These are phyloP conservation scores for Nakataea oryzae DNA, from an alignment of 2,329 filamentous ascomycete genomes.

Conservation along the genomic window DNA sequence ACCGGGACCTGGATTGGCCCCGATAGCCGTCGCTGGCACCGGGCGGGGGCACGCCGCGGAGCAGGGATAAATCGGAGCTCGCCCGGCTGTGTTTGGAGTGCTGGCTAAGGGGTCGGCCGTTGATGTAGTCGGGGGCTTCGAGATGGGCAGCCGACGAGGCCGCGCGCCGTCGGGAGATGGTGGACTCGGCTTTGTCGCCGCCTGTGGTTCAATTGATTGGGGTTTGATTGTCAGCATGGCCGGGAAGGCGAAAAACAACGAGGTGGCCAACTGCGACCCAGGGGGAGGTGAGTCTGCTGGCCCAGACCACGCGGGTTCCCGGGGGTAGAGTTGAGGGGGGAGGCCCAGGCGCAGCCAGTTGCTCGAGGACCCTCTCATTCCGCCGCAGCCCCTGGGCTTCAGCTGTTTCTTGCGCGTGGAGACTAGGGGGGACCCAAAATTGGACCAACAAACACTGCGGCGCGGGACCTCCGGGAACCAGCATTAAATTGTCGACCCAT, in stretches of 20 bases:
- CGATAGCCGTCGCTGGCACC: conserved; percentile 20
- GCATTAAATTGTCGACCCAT: background rate
- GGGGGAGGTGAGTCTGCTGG: background rate
- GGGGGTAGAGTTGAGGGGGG: background rate
- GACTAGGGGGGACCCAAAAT: background rate
- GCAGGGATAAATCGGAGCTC: conserved; percentile 58
- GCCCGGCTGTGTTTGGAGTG: conserved; percentile 59
- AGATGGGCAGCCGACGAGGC: conserved; percentile 54
- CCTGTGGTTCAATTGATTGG: conserved; percentile 1
- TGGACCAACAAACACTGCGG: background rate
- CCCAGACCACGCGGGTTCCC: background rate
- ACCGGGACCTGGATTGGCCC: conserved; percentile 34
- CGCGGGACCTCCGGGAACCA: background rate
- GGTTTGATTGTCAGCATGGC: background rate
- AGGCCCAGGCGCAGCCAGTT: background rate
- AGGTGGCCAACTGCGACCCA: no score
- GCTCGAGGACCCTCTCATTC: background rate
- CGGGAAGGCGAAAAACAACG: background rate
- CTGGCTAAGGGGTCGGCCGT: conserved; percentile 44
- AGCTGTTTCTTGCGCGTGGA: background rate
- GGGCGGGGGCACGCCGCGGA: conserved; percentile 41
- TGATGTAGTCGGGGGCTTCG: conserved; percentile 39
- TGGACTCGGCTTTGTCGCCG: background rate
- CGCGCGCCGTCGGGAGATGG: conserved; percentile 36
- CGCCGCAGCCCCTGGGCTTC: background rate